Evolutionary conservation across 2,329 filamentous ascomycete species (phyloP), one percentile per base, ranked within the genome.

Genomic region (Alternaria angustiovoidea): DNA sequence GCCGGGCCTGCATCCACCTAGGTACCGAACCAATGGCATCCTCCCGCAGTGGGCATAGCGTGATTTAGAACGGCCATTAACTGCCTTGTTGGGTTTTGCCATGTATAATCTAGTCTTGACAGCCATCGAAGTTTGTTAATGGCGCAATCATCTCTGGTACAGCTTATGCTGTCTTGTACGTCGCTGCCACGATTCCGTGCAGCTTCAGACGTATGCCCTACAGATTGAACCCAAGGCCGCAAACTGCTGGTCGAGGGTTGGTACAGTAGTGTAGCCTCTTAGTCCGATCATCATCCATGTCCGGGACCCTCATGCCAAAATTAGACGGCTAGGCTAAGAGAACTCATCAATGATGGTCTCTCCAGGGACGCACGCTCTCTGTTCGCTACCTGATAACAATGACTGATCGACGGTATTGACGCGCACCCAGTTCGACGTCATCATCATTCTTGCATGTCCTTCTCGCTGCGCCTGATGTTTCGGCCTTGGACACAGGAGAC

Each of bases 251-350:
- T 51, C 41, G 52, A 46, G 42, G 51, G 41, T 41, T 59, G 52
- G 57, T 48, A 57, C 53, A 28, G 41, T 56, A 42, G 53, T 57
- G 46, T 47, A 39, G 39, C 22, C 36, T 57, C 38, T 20, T 38
- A 58, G 54, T 48, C 30, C 28, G 49, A 18, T 20, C 41, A n/a
- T 14, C 47, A 59, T 61, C 59, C 59, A 51, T 59, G 62, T 53
- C 58, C 49, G 56, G 42, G 43, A 59, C 59, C 55, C 51, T 53
- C 57, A 54, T 59, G 62, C 63, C 61, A 66, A 66, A 68, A 53
- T 61, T 68, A 64, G 63, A 57, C 36, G 38, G 43, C 53, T 39
- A 20, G 39, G 30, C 47, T 43, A 54, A 38, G 44, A 49, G 54
- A 20, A 42, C 41, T 43, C 47, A 46, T 51, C 39, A 49, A 47